phyloP scores from a whole-genome alignment of 2,329 filamentous ascomycete genomes.

The Blastomyces gilchristii region DNA sequence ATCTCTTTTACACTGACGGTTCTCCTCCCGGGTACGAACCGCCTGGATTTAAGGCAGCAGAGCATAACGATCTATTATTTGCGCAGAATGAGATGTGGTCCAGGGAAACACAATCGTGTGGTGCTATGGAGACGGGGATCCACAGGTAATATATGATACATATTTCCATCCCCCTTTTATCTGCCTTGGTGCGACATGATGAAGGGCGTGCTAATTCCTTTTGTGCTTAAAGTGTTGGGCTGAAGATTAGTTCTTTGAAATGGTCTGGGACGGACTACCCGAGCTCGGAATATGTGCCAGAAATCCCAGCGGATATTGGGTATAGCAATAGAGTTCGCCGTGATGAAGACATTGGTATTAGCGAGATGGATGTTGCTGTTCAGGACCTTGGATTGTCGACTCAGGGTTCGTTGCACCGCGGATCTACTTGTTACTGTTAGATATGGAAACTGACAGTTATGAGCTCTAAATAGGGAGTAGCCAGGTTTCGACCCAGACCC shows the following conservation, averaged over 20 bases:
- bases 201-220: slow-evolving; percentile 11
- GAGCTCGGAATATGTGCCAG: slow-evolving; percentile 18
- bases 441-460: background rate
- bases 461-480: slow-evolving; percentile 9
- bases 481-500: slow-evolving; percentile 20
- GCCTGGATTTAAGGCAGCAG: slow-evolving; percentile 29
- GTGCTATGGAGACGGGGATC: slow-evolving; percentile 29
- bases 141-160: slow-evolving; percentile 27
- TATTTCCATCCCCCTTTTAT: background rate
- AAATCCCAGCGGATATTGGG: slow-evolving; percentile 24
- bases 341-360: slow-evolving; percentile 22
- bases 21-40: slow-evolving; percentile 33
- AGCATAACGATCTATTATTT: slow-evolving; percentile 26
- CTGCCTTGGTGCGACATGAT: background rate
- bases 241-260: slow-evolving; percentile 28
- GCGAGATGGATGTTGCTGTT: slow-evolving; percentile 8
- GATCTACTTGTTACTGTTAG: background rate
- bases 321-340: slow-evolving; percentile 21
- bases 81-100: slow-evolving; percentile 31
- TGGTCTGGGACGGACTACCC: slow-evolving; percentile 21
- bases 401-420: background rate
- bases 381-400: background rate
- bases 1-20: slow-evolving; percentile 37
- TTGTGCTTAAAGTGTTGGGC: slow-evolving; percentile 21
- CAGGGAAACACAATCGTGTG: slow-evolving; percentile 25